Evolutionary conservation across 2,329 filamentous ascomycete species (phyloP), one percentile per base, ranked within the genome.

Genomic region (Arthrobotrys musiformis): DNA sequence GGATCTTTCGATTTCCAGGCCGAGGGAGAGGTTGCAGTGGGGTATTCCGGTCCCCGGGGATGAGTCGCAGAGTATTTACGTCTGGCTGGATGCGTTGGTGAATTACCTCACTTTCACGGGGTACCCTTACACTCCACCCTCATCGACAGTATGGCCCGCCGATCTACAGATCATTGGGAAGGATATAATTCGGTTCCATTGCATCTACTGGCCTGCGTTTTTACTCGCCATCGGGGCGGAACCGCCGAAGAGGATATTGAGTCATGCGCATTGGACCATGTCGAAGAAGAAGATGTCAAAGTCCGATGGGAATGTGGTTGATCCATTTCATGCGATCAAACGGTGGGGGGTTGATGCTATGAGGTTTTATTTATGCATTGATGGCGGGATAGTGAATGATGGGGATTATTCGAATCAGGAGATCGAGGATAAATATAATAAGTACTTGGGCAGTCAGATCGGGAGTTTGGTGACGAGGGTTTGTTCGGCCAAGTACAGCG

Each of bases 181-280:
- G 84, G 95, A 99, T 83, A 99, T 99, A 79, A 86, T 97, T 70
- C 91, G 93, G 17, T 99, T 99, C 84, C 96, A 99, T 83, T 94
- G 93, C 83, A 90, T 99, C 56, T 99, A 99, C 86, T 99, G 96
- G 95, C 95, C 95, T 0, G 95, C 95, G 2, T 91, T 99, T 80
- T 89, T 99, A 15, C 91, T 99, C 87, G 94, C 95, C 0, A 86
- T 97, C 13, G 90, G 90, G 62, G 86, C 98, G 3, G 91, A 93
- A 0, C 85, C 92, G 0, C 93, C 95, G 0, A 91, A 90, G 81
- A 90, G 90, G 79, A 88, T 99, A 33, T 86, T 99, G 1, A 93
- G 93, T 63, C 95, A 99, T 82, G 93, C 91, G 1, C 95, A 99
- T 83, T 99, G 96, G 95, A 97, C 93, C 13, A 90, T 99, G 84